Conservation (phyloP, 2,329 filamentous ascomycete species). For the Drechslerella coelobrocha region DNA sequence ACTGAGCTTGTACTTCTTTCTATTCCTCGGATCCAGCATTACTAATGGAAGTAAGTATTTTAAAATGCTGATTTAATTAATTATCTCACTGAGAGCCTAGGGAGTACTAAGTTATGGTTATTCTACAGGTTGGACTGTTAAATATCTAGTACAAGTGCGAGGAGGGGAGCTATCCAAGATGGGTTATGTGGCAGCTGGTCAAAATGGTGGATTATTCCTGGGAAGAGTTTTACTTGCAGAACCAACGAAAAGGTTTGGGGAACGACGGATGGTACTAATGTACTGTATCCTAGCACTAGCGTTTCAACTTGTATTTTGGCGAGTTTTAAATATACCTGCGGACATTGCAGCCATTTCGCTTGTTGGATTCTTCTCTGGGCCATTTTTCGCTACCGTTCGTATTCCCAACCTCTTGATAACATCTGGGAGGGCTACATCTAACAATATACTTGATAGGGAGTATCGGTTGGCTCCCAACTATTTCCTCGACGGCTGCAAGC, state of each 20-base stretch:
- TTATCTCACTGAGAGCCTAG: neutral
- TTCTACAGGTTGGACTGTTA: conserved; percentile 68
- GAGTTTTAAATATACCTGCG: conserved; percentile 62
- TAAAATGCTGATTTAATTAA: conserved; percentile 4
- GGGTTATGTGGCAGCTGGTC: conserved; percentile 69
- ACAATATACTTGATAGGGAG: conserved; percentile 59
- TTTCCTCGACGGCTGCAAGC: conserved; percentile 37
- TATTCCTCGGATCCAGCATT: conserved; percentile 66
- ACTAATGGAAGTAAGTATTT: conserved; percentile 60
- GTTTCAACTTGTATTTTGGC: conserved; percentile 68
- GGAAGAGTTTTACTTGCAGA: conserved; percentile 67
- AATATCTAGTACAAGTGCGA: conserved; percentile 69
- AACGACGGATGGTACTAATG: conserved; percentile 65
- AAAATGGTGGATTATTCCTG: conserved; percentile 66
- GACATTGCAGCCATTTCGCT: conserved; percentile 65
- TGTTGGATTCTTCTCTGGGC: conserved; percentile 67
- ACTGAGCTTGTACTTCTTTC: conserved; percentile 70
- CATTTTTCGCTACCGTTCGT: conserved; percentile 64
- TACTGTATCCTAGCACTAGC: conserved; percentile 65
- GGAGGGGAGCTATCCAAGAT: conserved; percentile 65
- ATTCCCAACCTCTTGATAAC: neutral
- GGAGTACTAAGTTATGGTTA: neutral
- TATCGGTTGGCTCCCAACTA: conserved; percentile 61
- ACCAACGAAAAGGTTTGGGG: conserved; percentile 67
- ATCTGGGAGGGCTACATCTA: neutral